phyloP scores from a whole-genome alignment of 768 basidiomycete species.

The Boletus fagicola region DNA sequence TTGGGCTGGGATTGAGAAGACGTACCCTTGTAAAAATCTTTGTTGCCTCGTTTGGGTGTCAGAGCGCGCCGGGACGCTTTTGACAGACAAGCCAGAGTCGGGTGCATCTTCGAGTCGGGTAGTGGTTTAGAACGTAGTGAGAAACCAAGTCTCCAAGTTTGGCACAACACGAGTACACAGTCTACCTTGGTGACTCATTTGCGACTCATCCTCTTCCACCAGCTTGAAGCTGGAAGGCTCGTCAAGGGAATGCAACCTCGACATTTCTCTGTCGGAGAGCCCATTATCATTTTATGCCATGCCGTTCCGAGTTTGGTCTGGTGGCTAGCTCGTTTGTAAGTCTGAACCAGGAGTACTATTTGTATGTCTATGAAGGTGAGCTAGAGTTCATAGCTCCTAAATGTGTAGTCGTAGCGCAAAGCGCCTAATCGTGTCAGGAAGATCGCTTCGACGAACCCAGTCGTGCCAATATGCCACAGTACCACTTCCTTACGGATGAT shows the following conservation, averaged over 20 bases:
- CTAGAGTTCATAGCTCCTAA: neutral
- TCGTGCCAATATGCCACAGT: neutral
- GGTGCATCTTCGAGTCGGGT: slow-evolving; percentile 48
- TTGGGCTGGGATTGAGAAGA: neutral
- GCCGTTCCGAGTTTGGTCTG: too few relatives aligned
- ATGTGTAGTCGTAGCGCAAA: neutral
- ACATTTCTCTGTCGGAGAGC: neutral
- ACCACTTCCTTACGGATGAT: neutral
- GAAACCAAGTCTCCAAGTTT: neutral
- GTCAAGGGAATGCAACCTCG: neutral
- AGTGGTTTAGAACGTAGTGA: neutral
- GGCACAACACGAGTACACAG: neutral
- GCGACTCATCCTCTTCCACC: too few relatives aligned
- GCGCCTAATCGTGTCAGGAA: neutral
- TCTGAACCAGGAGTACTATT: neutral
- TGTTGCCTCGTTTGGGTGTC: slow-evolving; percentile 86
- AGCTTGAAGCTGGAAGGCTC: too few relatives aligned
- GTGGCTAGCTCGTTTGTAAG: too few relatives aligned
- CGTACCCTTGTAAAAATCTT: slow-evolving; percentile 96
- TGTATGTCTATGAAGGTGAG: neutral
- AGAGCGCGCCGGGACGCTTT: slow-evolving; percentile 84
- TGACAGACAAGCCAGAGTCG: slow-evolving; percentile 64
- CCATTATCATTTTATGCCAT: neutral
- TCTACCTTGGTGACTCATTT: too few relatives aligned
- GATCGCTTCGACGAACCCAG: neutral